phyloP scores from a whole-genome alignment of 208 protist species.

The Trypanosoma cruzi region DNA sequence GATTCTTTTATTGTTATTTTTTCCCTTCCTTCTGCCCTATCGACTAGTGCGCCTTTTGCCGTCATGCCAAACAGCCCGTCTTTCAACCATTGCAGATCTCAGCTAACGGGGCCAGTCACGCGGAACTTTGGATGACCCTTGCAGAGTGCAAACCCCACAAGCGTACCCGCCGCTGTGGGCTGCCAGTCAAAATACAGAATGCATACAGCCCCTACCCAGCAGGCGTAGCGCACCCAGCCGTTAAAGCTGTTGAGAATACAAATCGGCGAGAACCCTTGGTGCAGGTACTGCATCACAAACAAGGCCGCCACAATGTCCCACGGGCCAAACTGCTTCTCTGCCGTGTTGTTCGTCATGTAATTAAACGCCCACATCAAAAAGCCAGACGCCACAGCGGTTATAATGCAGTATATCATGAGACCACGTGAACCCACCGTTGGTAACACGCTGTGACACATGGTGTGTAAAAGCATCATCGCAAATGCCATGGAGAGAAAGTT shows the following conservation, averaged over 20 bases:
- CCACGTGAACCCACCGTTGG: slow-evolving; percentile 67
- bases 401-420: slow-evolving; percentile 58
- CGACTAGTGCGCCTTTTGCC: too few species aligned
- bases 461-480: slow-evolving; percentile 91
- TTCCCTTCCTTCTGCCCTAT: too few species aligned
- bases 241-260: slow-evolving; percentile 83
- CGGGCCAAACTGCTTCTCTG: slow-evolving; percentile 91
- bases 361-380: slow-evolving; percentile 75
- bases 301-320: slow-evolving; percentile 85
- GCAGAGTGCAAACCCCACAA: slow-evolving; percentile 74
- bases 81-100: not conserved
- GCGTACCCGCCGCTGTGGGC: slow-evolving; percentile 70
- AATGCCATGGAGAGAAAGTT: slow-evolving; percentile 92
- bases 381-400: slow-evolving; percentile 76
- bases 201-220: slow-evolving; percentile 82
- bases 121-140: slow-evolving; percentile 63
- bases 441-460: slow-evolving; percentile 76
- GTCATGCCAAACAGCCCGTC: too few species aligned
- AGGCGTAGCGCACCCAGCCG: slow-evolving; percentile 89
- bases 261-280: slow-evolving; percentile 70
- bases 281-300: slow-evolving; percentile 86
- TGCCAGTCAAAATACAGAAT: slow-evolving; percentile 93
- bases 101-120: slow-evolving; percentile 32
- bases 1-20: too few species aligned
- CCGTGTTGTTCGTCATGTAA: slow-evolving; percentile 35